phyloP scores from a whole-genome alignment of 1,284 basidiomycete genomes.

The Paramarasmius palmivorus region DNA sequence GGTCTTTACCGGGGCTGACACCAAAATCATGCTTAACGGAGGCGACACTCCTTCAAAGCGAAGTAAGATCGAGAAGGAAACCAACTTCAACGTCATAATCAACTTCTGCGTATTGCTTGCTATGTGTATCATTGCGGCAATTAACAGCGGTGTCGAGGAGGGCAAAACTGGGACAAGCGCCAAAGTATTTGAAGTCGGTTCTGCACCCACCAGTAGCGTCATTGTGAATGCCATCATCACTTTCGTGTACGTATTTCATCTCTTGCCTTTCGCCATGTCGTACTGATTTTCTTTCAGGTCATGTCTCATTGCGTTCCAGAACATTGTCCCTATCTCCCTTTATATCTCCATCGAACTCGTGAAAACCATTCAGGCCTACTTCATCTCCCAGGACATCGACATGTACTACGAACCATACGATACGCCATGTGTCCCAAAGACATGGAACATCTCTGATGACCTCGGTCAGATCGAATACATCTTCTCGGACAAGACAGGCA shows the following conservation, averaged over 20 bases:
- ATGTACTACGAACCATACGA: conserved; percentile 94
- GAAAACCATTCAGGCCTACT: conserved; percentile 96
- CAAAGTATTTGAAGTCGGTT: conserved; percentile 69
- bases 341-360: conserved; percentile 99
- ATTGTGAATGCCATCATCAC: conserved; percentile 86
- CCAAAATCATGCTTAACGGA: conserved; percentile 98
- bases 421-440: conserved; percentile 91
- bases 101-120: conserved; percentile 83
- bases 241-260: conserved; percentile 68
- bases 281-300: conserved; percentile 45
- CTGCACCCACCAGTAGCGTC: conserved; percentile 60
- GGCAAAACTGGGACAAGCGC: conserved; percentile 66
- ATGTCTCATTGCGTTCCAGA: conserved; percentile 94
- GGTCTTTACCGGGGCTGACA: conserved; percentile 92
- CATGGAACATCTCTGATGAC: conserved; percentile 98
- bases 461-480: conserved; percentile 98
- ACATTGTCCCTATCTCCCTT: conserved; percentile 95
- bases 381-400: conserved; percentile 95
- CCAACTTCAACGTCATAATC: conserved; percentile 97
- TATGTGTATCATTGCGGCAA: conserved; percentile 77
- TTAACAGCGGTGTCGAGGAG: conserved; percentile 78
- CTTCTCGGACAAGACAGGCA: conserved; percentile 98
- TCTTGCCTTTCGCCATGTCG: conserved; percentile 11
- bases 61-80: conserved; percentile 96
- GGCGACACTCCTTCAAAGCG: conserved; percentile 92